Evolutionary conservation across 1,284 basidiomycete genomes (phyloP), one percentile per base, ranked within the genome.

Genomic region (Puccinia polysora): DNA sequence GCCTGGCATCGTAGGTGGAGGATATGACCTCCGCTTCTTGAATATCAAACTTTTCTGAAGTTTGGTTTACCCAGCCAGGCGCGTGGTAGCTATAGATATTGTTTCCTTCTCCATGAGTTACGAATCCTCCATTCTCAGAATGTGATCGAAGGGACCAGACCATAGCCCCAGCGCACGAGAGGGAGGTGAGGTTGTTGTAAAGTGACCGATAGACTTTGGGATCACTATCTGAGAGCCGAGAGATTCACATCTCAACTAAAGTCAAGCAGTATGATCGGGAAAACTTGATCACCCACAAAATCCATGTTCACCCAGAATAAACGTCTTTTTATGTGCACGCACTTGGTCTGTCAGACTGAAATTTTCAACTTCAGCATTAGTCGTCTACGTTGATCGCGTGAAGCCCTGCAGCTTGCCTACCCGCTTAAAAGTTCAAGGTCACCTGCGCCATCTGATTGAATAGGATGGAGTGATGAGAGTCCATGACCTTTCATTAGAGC

Each of bases 1-100:
- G 62, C 69, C 69, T 71, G n/a, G 69, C 69, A 60, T 62, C 36
- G 25, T 71, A 71, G 7, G 69, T 71, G 14, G 43, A 43, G 30
- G 45, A 50, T 45, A 71, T 38, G 18, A 71, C 59, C n/a, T 55
- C 59, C 30, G 56, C 47, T 32, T 71, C 69, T 36, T 63, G 58
- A 20, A 47, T 62, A 52, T 71, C 69, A 20, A 71, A 71, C 7
- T 34, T 28, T 2, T 25, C 23, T n/a, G 59, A 34, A 4, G 59
- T 63, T 40, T 71, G 69, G 6, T 10, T 55, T 10, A 18, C 23
- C 32, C 59, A 71, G 5, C 69, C 69, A 2, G 69, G 69, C 8
- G 59, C 49, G 32, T 69, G 62, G 14, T 64, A 64, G 32, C 62
- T 64, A 25, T n/a, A 64, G 3, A 64, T 64, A 25, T 64, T 64